phyloP scores from a whole-genome alignment of 2,329 filamentous ascomycete genomes.

The Fusarium sp. region DNA sequence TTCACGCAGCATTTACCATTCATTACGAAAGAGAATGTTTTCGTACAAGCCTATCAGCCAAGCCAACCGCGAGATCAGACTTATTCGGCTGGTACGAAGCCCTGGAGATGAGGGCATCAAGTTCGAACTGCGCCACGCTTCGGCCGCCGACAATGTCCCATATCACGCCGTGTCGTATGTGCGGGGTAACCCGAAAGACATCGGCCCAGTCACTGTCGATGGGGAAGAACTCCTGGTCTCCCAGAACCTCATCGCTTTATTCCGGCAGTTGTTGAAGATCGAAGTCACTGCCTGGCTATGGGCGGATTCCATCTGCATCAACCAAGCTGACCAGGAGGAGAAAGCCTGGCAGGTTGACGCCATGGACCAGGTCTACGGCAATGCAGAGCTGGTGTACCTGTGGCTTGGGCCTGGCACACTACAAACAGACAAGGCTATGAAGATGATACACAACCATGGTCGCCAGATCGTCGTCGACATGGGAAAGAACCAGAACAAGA shows the following conservation, averaged over 20 bases:
- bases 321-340: constrained; percentile 36
- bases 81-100: constrained; percentile 25
- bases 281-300: constrained; percentile 35
- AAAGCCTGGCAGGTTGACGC: constrained; percentile 36
- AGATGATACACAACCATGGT: constrained; percentile 16
- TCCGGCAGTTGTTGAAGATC: constrained; percentile 22
- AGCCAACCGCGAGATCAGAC: constrained; percentile 27
- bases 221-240: constrained; percentile 4
- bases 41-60: constrained; percentile 9
- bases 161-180: constrained; percentile 43
- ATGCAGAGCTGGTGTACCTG: constrained; percentile 30
- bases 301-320: constrained; percentile 44
- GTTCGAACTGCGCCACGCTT: constrained; percentile 30
- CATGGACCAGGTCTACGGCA: constrained; percentile 38
- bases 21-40: not conserved
- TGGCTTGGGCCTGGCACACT: constrained; percentile 38
- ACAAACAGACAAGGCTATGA: constrained; percentile 20
- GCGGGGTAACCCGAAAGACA: constrained; percentile 29
- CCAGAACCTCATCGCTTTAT: constrained; percentile 18
- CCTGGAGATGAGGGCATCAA: not conserved
- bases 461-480: not conserved
- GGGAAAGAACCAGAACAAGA: not conserved
- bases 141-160: not conserved
- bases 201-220: constrained; percentile 9
- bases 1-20: not conserved